phyloP scores from a whole-genome alignment of 1,284 basidiomycete genomes.

The Rhodotorula sp. region DNA sequence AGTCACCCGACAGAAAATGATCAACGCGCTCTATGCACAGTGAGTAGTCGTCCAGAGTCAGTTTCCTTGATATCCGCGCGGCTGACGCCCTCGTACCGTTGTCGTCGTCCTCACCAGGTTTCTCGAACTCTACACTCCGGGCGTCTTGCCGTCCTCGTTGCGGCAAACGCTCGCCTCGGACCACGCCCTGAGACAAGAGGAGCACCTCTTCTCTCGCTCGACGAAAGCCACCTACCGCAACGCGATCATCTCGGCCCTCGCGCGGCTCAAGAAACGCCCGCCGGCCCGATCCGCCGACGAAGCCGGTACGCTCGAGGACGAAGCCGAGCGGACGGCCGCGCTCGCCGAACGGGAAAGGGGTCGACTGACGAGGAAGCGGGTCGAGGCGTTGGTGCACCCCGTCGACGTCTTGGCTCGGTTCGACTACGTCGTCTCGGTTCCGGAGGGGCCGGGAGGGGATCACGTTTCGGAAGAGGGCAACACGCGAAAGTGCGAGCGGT shows the following conservation, averaged over 20 bases:
- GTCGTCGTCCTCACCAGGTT: conserved; percentile 10
- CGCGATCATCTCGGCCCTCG: conserved; percentile 70
- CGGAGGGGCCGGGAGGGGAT: conserved; percentile 61
- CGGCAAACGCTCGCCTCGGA: conserved; percentile 50
- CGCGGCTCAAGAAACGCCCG: conserved; percentile 67
- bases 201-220: conserved; percentile 68
- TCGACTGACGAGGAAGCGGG: conserved; percentile 23
- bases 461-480: conserved; percentile 67
- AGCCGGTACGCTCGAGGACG: conserved; percentile 74
- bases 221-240: conserved; percentile 75
- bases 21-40: conserved; percentile 62
- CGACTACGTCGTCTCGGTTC: conserved; percentile 71
- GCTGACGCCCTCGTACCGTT: background rate
- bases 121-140: conserved; percentile 38
- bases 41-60: conserved; percentile 51
- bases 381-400: conserved; percentile 54
- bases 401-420: conserved; percentile 62
- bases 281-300: conserved; percentile 69
- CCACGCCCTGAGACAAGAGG: conserved; percentile 72
- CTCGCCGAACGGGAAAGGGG: conserved; percentile 24
- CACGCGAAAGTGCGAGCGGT: conserved; percentile 71
- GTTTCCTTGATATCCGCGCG: background rate
- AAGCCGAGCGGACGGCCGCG: conserved; percentile 50
- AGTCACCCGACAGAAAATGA: conserved; percentile 61
- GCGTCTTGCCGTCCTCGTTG: conserved; percentile 33